Conservation (phyloP, 2,329 filamentous ascomycete species). For the Fusarium longipes region DNA sequence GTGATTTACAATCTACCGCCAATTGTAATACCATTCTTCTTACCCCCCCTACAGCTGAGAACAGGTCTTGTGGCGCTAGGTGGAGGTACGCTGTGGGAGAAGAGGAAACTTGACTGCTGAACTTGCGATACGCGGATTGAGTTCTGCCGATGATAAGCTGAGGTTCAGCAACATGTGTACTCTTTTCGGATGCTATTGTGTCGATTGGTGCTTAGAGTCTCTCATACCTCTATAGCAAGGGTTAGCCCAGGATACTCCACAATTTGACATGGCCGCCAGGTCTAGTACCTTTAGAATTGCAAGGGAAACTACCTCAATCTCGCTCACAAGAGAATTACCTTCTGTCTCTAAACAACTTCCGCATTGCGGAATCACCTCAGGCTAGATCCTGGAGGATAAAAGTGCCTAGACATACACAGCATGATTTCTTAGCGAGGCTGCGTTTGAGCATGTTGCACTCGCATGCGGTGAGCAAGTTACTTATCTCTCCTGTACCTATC, state of each 20-base stretch:
- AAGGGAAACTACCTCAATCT: slow-evolving; percentile 8
- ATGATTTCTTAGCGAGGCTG: not conserved
- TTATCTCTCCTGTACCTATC: not conserved
- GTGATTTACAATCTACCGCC: not conserved
- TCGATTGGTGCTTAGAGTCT: not conserved
- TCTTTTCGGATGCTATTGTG: not conserved
- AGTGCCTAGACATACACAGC: not conserved
- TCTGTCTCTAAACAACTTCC: not conserved
- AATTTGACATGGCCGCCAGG: not conserved
- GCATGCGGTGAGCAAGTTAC: slow-evolving; percentile 2
- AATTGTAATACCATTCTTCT: not conserved
- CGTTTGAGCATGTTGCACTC: slow-evolving; percentile 8
- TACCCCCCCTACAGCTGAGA: not conserved
- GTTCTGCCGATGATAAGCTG: not conserved
- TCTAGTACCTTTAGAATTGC: not conserved
- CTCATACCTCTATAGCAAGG: not conserved
- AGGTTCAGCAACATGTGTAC: not conserved
- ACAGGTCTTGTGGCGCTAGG: not conserved
- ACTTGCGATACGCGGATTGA: not conserved
- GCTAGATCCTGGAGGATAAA: not conserved
- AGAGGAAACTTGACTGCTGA: not conserved
- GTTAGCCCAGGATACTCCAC: not conserved
- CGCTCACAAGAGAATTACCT: slow-evolving; percentile 2
- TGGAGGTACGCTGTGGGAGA: too few relatives aligned
- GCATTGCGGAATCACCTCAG: too few relatives aligned